Base-by-base conservation (phyloP, 108 stramenopile species). In the Ochromonas danica region DNA sequence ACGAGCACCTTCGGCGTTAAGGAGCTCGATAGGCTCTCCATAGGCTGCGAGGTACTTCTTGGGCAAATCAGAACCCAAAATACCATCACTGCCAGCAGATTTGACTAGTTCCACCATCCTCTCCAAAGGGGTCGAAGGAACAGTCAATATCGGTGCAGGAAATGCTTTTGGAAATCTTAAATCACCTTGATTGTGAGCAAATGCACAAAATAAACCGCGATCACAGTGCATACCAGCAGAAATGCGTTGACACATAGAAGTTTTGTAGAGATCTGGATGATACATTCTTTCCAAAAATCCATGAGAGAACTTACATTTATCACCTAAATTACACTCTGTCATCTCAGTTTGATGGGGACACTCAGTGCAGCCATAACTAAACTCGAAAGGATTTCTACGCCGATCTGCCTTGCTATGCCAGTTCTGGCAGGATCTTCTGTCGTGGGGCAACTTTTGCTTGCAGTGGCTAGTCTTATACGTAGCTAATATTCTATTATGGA, bases 221-320 rank as follows among this genome's bases (percentile, higher is more conserved):
- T 67, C 63, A 33, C 63, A 67, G 3, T 31, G 6, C 10, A 10
- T 31, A 28, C 63, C 63, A 28, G 17, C 25, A 6, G 35, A 33
- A 35, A 3, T 6, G 17, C 63, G 17, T 36, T 67, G 63, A 67
- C 63, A 67, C 25, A 31, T 36, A 3, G 63, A 67, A 67, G 25
- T 67, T 67, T 67, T 67, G 31, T 31, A 67, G 14, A 67, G 25
- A 6, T 67, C 63, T 31, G 63, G 63, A 36, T 67, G 63, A 67
- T 14, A 67, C 63, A 67, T 67, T 67, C 63, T 28, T 36, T 67
- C 63, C 31, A 67, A 67, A 3, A 67, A 14, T 31, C 10, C 25
- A 25, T 67, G 63, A 6, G 63, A 22, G 6, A 14, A 10, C 63
- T 14, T 31, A 67, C 63, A 67, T 14, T 36, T 67, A 67, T 67